Conservation (phyloP, 169 alveolate species). For the Cryptosporidium meleagridis region DNA sequence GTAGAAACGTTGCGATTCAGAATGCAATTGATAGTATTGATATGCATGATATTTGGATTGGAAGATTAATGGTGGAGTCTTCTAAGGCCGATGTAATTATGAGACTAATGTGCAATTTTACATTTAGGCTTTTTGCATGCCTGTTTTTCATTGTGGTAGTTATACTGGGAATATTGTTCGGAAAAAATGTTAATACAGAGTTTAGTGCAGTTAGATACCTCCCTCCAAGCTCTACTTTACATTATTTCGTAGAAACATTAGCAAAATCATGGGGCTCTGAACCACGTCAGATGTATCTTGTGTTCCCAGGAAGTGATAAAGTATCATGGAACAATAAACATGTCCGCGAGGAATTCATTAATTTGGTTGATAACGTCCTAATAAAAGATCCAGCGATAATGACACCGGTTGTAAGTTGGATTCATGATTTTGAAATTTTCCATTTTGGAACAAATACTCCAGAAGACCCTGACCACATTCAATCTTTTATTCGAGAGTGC, state of each 20-base stretch:
- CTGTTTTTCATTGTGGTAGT: constrained; percentile 43
- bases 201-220: constrained; percentile 65
- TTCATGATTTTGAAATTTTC: constrained; percentile 60
- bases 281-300: constrained; percentile 52
- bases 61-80: constrained; percentile 70
- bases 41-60: constrained; percentile 65
- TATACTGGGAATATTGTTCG: constrained; percentile 22
- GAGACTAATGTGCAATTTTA: constrained; percentile 68
- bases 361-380: constrained; percentile 56
- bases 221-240: constrained; percentile 66
- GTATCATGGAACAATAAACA: constrained; percentile 19
- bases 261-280: constrained; percentile 68
- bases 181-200: constrained; percentile 53
- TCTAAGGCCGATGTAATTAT: constrained; percentile 64
- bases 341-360: constrained; percentile 43
- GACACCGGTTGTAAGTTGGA: constrained; percentile 62
- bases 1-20: neutral
- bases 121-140: constrained; percentile 70
- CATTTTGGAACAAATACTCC: constrained; percentile 30
- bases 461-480: constrained; percentile 60
- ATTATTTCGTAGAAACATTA: constrained; percentile 55
- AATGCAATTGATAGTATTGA: constrained; percentile 43
- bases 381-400: constrained; percentile 63
- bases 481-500: constrained; percentile 48
- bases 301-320: constrained; percentile 62